Conservation (phyloP, 1,284 basidiomycete species). For the Moesziomyces parantarcticus region DNA sequence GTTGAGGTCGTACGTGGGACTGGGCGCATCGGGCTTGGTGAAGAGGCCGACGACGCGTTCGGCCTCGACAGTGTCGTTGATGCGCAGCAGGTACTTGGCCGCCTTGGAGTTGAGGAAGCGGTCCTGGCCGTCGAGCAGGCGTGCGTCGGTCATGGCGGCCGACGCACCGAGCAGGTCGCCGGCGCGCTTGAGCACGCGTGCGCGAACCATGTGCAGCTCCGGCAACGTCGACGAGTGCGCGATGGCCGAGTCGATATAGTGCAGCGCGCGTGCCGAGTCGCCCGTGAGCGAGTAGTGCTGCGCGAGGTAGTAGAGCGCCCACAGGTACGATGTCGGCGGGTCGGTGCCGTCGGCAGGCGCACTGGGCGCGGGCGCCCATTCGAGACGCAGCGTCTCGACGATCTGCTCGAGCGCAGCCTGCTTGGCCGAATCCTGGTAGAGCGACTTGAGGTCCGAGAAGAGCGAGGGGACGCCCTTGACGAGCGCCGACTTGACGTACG, state of each 20-base stretch:
- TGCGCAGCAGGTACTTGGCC: slow-evolving; percentile 89
- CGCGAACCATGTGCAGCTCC: slow-evolving; percentile 86
- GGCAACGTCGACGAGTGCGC: slow-evolving; percentile 92
- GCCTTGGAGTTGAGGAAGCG: slow-evolving; percentile 94
- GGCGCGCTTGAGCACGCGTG: slow-evolving; percentile 84
- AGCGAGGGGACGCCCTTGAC: slow-evolving; percentile 91
- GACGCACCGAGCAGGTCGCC: slow-evolving; percentile 85
- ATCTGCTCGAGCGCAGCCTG: slow-evolving; percentile 78
- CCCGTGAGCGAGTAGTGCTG: slow-evolving; percentile 81
- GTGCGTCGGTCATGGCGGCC: slow-evolving; percentile 81
- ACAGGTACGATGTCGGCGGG: slow-evolving; percentile 88
- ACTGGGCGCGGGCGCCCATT: slow-evolving; percentile 45
- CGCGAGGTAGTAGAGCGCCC: slow-evolving; percentile 94
- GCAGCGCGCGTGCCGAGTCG: slow-evolving; percentile 73
- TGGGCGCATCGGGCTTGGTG: slow-evolving; percentile 71
- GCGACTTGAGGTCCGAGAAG: slow-evolving; percentile 89
- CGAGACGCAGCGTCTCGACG: slow-evolving; percentile 66
- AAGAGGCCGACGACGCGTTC: slow-evolving; percentile 58
- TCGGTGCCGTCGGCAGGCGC: slow-evolving; percentile 61
- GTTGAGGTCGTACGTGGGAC: slow-evolving; percentile 83
- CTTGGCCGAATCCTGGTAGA: slow-evolving; percentile 79
- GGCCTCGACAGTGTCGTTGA: slow-evolving; percentile 74
- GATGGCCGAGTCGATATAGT: slow-evolving; percentile 76
- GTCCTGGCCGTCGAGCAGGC: slow-evolving; percentile 91
- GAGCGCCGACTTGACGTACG: slow-evolving; percentile 80